Percentiles rank a stretch among this genome's conserved stretches.
Evolutionary conservation across 2,329 filamentous ascomycete species (phyloP).

Genomic region (Onygenales sp.): DNA sequence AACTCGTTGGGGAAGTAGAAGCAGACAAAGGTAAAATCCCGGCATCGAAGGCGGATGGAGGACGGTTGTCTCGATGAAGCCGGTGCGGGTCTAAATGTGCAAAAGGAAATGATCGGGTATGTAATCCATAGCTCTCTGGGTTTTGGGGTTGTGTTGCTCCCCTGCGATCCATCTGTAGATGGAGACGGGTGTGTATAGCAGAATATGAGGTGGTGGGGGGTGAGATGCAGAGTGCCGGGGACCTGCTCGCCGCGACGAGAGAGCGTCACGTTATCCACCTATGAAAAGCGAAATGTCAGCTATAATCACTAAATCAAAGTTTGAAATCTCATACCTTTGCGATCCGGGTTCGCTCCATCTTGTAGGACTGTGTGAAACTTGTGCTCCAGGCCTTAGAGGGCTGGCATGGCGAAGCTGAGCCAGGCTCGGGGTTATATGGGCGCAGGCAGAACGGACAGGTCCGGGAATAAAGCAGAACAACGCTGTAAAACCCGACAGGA

Average conservation of each 20-base stretch:
- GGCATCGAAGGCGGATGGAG: slow-evolving; percentile 76
- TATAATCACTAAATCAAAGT: not conserved
- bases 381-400: not conserved
- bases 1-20: slow-evolving; percentile 74
- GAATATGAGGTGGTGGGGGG: slow-evolving; percentile 57
- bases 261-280: slow-evolving; percentile 50
- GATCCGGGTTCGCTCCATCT: slow-evolving; percentile 13
- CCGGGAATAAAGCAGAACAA: not conserved
- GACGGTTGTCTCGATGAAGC: slow-evolving; percentile 61
- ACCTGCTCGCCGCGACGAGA: slow-evolving; percentile 47
- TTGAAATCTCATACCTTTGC: slow-evolving; percentile 9
- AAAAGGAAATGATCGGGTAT: slow-evolving; percentile 81
- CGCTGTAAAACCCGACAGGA: not conserved
- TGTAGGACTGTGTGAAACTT: not conserved
- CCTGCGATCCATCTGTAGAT: slow-evolving; percentile 19
- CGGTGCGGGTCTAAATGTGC: slow-evolving; percentile 65
- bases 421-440: not conserved
- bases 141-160: slow-evolving; percentile 32
- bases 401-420: not conserved
- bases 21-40: slow-evolving; percentile 88
- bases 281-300: slow-evolving; percentile 1
- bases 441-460: not conserved
- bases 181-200: slow-evolving; percentile 40
- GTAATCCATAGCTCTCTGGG: slow-evolving; percentile 81
- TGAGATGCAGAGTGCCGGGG: slow-evolving; percentile 52